Evolutionary conservation across 2,329 filamentous ascomycete species (phyloP).

Genomic region (Aspergillus intermedius): DNA sequence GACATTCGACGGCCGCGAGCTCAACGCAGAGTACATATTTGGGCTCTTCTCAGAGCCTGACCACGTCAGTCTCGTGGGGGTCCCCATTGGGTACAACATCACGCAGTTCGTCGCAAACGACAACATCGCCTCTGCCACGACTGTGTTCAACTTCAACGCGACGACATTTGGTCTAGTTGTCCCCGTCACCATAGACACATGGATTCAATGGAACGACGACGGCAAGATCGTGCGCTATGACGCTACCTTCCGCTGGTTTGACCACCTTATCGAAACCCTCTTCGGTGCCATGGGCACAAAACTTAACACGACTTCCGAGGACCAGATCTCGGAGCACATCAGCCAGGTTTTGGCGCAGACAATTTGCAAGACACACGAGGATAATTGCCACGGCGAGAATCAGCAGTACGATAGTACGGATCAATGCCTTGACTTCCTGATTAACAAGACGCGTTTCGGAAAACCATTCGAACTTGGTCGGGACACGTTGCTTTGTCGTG

Average conservation of each 20-base stretch:
- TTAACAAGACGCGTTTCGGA: conserved; percentile 15
- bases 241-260: conserved; percentile 21
- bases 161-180: conserved; percentile 16
- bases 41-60: conserved; percentile 17
- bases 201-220: conserved; percentile 16
- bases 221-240: conserved; percentile 21
- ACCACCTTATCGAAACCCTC: conserved; percentile 14
- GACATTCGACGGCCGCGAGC: conserved; percentile 19
- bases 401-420: conserved; percentile 15
- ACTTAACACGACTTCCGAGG: conserved; percentile 11
- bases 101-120: conserved; percentile 19
- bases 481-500: conserved; percentile 22
- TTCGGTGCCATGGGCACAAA: conserved; percentile 8
- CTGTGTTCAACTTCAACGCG: conserved; percentile 19
- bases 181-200: conserved; percentile 22
- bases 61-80: conserved; percentile 14
- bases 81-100: conserved; percentile 19
- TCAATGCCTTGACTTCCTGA: conserved; percentile 16
- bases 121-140: conserved; percentile 17
- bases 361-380: conserved; percentile 16
- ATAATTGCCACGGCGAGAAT: conserved; percentile 13
- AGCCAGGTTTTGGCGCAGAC: conserved; percentile 12
- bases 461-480: conserved; percentile 18
- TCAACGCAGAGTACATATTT: conserved; percentile 24
- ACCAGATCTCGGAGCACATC: conserved; percentile 10